phyloP scores from a whole-genome alignment of 2,329 filamentous ascomycete species.

The Albophoma yamanashiensis region DNA sequence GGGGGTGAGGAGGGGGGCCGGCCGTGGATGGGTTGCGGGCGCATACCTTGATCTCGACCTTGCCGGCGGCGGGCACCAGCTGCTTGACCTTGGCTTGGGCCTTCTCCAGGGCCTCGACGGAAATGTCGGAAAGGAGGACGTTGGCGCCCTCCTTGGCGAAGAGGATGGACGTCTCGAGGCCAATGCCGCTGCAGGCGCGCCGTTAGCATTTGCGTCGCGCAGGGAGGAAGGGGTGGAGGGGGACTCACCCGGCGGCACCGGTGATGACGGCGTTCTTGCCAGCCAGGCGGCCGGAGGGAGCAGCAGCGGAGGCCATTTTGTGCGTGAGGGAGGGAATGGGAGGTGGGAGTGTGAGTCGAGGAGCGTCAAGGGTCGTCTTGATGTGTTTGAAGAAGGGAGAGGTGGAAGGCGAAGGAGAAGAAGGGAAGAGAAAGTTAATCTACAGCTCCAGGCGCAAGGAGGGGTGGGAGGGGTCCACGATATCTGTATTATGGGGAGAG shows the following conservation, averaged over 20 bases:
- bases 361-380: neutral
- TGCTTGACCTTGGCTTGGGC: conserved; percentile 66
- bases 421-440: too few species aligned
- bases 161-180: conserved; percentile 82
- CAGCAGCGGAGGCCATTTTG: conserved; percentile 17
- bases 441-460: neutral
- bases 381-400: neutral
- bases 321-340: neutral
- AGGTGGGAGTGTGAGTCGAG: neutral
- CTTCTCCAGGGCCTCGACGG: conserved; percentile 64
- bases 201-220: conserved; percentile 1
- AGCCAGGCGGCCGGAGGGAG: conserved; percentile 36
- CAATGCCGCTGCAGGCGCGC: conserved; percentile 58
- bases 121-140: conserved; percentile 80
- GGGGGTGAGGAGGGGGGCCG: too few species aligned
- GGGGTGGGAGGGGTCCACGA: neutral
- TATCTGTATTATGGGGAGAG: neutral
- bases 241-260: conserved; percentile 71
- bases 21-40: too few species aligned
- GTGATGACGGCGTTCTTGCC: conserved; percentile 65
- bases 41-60: conserved; percentile 48
- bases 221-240: neutral
- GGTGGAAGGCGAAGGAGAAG: neutral
- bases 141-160: conserved; percentile 82
- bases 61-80: conserved; percentile 50